Conservation (phyloP, 1,284 basidiomycete genomes). For the Amylostereum chailletii region DNA sequence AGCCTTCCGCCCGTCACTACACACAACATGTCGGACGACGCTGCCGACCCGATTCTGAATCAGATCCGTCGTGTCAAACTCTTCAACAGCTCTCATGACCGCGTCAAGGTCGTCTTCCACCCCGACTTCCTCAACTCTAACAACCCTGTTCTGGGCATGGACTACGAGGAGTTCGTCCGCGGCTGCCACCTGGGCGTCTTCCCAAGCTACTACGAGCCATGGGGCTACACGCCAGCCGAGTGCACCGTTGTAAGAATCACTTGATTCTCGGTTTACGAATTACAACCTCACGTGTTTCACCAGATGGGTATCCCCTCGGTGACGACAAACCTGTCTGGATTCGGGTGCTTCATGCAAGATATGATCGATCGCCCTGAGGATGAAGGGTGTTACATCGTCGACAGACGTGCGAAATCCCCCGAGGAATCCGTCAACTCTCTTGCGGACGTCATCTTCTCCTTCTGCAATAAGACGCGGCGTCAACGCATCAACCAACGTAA, state of each 20-base stretch:
- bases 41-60: slow-evolving; percentile 87
- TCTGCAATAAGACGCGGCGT: slow-evolving; percentile 84
- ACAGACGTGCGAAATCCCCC: slow-evolving; percentile 82
- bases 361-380: slow-evolving; percentile 87
- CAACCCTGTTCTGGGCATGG: slow-evolving; percentile 93
- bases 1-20: slow-evolving; percentile 90
- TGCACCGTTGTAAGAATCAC: slow-evolving; percentile 63
- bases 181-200: slow-evolving; percentile 98
- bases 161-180: slow-evolving; percentile 98
- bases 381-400: slow-evolving; percentile 93
- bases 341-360: slow-evolving; percentile 98
- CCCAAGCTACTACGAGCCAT: slow-evolving; percentile 93
- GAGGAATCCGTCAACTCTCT: slow-evolving; percentile 86
- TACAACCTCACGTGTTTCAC: slow-evolving; percentile 6
- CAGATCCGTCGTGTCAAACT: slow-evolving; percentile 91
- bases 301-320: slow-evolving; percentile 96
- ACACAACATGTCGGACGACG: slow-evolving; percentile 97
- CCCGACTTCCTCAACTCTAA: slow-evolving; percentile 97
- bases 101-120: slow-evolving; percentile 97
- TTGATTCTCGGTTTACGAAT: slow-evolving; percentile 4
- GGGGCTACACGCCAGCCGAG: slow-evolving; percentile 85
- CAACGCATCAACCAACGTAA: slow-evolving; percentile 99
- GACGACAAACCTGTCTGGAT: slow-evolving; percentile 95
- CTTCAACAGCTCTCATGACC: slow-evolving; percentile 78
- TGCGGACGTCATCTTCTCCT: slow-evolving; percentile 68